Base-by-base conservation (phyloP, 176 grass and related monocot species). In the Tillandsia fasciculata region DNA sequence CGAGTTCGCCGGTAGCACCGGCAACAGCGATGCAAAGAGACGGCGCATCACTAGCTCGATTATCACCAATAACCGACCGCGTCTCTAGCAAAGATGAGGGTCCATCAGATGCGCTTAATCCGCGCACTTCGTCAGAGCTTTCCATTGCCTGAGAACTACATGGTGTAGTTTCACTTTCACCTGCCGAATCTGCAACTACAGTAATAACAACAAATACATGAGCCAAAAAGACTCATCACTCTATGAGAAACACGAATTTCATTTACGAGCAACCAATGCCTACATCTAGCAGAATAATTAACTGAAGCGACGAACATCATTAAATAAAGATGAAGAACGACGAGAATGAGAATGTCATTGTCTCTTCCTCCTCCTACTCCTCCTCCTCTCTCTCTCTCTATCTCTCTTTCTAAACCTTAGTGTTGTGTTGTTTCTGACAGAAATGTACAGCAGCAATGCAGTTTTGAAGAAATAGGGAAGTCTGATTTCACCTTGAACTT, bases 1-100 rank as follows among this genome's bases (percentile, higher is more conserved):
- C 86, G 73, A 96, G 79, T 72, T 96, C 92, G 57, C 92, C 92
- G 3, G 92, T 96, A 50, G 88, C 88, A 80, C 92, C 92, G 72
- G 89, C 77, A 58, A 96, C 92, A 79, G 92, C 86, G 64, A 96
- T 92, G 71, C 88, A 92, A 74, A 96, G 88, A 87, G 87, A 78
- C 51, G 82, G 74, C 22, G 76, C n/a, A n/a, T n/a, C n/a, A n/a
- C n/a, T n/a, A n/a, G n/a, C n/a, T n/a, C n/a, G n/a, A 28, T 65
- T 51, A 52, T 49, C 23, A 53, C 76, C 54, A 48, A 20, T 8
- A 79, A 70, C 8, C 72, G 69, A 42, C 13, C 26, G 49, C 74
- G 77, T 81, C 26, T 79, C 26, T 54, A 26, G 27, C 52, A 72
- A 14, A 70, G 74, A 63, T 51, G 64, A 63, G 66, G 50, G 52